These are phyloP conservation scores for Erigeron canadensis DNA, from an alignment of 129 eudicot genomes.

Conservation along the genomic window DNA sequence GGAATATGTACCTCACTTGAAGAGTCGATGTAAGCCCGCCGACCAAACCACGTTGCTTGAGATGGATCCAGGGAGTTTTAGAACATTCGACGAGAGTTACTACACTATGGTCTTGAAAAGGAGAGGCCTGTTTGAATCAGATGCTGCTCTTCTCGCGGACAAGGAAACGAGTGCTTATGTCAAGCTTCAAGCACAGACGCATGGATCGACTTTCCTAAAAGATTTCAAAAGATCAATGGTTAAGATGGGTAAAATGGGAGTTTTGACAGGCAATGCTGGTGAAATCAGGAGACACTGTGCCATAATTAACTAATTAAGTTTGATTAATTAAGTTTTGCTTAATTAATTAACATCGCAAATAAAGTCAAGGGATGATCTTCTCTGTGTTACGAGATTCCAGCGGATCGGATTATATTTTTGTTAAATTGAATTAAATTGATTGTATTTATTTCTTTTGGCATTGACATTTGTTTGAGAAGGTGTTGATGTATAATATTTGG, in stretches of 20 bases:
- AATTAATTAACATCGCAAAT: neutral
- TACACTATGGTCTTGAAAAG: slow-evolving; percentile 49
- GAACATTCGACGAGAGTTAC: slow-evolving; percentile 42
- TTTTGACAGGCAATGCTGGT: slow-evolving; percentile 50
- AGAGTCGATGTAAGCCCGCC: slow-evolving; percentile 36
- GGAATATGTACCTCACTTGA: slow-evolving; percentile 39
- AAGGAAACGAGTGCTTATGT: slow-evolving; percentile 47
- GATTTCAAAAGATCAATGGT: slow-evolving; percentile 65
- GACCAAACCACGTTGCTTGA: slow-evolving; percentile 43
- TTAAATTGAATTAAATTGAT: too few relatives aligned
- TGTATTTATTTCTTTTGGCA: too few relatives aligned
- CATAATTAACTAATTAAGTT: slow-evolving; percentile 24
- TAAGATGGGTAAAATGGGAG: slow-evolving; percentile 67
- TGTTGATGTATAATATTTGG: too few relatives aligned
- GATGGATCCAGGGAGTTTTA: slow-evolving; percentile 66
- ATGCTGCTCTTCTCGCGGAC: slow-evolving; percentile 59
- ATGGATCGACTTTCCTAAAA: slow-evolving; percentile 39
- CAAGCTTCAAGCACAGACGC: slow-evolving; percentile 22
- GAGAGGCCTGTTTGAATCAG: slow-evolving; percentile 61
- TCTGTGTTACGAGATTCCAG: neutral
- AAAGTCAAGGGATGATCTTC: slow-evolving; percentile 16
- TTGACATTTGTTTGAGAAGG: too few relatives aligned
- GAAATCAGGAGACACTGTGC: slow-evolving; percentile 58
- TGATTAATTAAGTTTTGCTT: neutral
- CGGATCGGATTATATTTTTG: too few relatives aligned